Percentiles rank a stretch among this genome's conserved stretches.
These are phyloP conservation scores for Physcomitrellopsis africana DNA, from an alignment of 225 moss, liverwort and hornwort genomes.

Conservation along the genomic window DNA sequence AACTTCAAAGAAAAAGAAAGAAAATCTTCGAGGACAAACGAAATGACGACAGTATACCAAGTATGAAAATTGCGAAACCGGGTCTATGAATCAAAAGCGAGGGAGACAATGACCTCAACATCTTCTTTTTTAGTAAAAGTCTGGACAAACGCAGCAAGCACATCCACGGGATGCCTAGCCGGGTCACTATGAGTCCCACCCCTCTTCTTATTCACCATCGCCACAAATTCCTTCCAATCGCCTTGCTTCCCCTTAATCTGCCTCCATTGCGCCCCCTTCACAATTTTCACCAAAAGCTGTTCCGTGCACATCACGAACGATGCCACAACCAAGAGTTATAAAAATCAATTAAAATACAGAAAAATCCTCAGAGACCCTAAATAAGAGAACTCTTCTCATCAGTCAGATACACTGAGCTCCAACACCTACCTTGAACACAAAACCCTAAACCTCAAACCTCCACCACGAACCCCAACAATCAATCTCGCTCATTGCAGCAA, in stretches of 20 bases:
- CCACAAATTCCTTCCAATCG: constrained; percentile 37
- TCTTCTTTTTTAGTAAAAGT: constrained; percentile 35
- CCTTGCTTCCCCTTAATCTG: constrained; percentile 32
- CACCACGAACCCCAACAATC: not conserved
- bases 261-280: constrained; percentile 28
- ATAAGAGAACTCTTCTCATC: constrained; percentile 16
- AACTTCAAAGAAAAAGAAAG: not conserved
- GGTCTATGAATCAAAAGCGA: not conserved
- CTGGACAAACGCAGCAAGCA: constrained; percentile 37
- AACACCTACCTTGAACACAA: not conserved
- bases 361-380: not conserved
- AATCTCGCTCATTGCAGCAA: not conserved
- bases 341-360: not conserved
- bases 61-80: not conserved
- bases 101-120: constrained; percentile 23
- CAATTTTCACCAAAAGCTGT: constrained; percentile 36
- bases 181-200: constrained; percentile 19
- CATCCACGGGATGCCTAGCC: constrained; percentile 20
- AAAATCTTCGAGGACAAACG: not conserved
- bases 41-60: not conserved
- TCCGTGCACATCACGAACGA: not conserved
- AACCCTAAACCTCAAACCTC: not conserved
- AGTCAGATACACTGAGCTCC: not conserved
- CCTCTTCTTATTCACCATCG: constrained; percentile 22
- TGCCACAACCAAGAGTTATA: not conserved